phyloP scores from a whole-genome alignment of 768 basidiomycete genomes.

The Paxillus ammoniavirescens region DNA sequence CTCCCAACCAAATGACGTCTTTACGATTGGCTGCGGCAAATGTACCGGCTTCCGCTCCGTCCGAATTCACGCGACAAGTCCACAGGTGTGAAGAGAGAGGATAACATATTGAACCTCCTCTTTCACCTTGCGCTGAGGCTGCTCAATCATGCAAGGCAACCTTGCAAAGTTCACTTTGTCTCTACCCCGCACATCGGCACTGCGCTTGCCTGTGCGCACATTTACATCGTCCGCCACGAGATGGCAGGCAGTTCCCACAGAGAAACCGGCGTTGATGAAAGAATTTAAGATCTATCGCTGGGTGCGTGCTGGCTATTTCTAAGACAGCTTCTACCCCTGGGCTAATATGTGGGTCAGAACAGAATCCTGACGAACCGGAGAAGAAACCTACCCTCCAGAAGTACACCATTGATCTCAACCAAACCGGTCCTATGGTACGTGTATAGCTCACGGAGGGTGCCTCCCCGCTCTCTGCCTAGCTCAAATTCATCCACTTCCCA shows the following conservation, averaged over 20 bases:
- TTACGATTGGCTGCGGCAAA: conserved; percentile 23
- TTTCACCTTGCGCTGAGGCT: background rate
- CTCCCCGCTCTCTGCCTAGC: background rate
- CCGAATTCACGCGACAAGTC: conserved; percentile 20
- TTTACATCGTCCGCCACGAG: conserved; percentile 30
- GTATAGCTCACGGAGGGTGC: background rate
- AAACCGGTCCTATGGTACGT: conserved; percentile 91
- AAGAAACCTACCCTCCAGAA: conserved; percentile 89
- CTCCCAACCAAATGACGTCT: background rate
- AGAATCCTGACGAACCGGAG: conserved; percentile 94
- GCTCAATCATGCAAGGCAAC: conserved; percentile 15
- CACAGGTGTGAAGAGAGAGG: background rate
- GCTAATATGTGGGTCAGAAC: background rate
- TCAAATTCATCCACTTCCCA: background rate
- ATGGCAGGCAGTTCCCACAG: conserved; percentile 44
- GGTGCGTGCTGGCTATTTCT: conserved; percentile 40
- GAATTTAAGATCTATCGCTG: conserved; percentile 99
- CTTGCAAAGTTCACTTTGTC: conserved; percentile 3
- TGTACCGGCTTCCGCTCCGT: conserved; percentile 8
- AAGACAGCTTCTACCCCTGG: too few species aligned
- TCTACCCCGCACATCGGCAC: conserved; percentile 2
- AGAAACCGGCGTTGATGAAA: conserved; percentile 77
- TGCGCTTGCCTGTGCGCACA: conserved; percentile 23
- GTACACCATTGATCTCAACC: conserved; percentile 89
- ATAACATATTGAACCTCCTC: background rate